Percentiles rank a stretch among this genome's conserved stretches.
phyloP scores from a whole-genome alignment of 192 early-diverging fungal species.

The Geranomyces michiganensis region DNA sequence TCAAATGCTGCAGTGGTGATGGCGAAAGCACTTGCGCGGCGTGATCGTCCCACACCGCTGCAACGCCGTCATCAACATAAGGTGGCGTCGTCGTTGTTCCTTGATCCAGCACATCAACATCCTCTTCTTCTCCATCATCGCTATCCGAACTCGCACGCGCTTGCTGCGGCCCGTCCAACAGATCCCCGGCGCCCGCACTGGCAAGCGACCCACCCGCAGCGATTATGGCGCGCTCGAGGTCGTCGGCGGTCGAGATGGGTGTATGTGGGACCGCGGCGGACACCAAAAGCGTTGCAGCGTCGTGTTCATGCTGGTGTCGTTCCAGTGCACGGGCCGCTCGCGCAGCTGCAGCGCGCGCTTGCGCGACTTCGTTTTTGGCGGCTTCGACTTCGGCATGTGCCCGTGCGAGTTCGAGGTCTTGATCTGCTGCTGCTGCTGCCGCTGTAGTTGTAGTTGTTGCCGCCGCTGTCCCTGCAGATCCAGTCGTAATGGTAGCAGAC shows the following conservation, averaged over 20 bases:
- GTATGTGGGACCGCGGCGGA: not conserved
- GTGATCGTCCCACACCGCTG: slow-evolving; percentile 1
- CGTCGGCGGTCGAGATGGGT: not conserved
- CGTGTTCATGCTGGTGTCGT: slow-evolving; percentile 2
- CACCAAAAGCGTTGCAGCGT: not conserved
- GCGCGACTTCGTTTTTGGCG: slow-evolving; percentile 10
- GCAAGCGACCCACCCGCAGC: not conserved
- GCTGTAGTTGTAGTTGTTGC: too few species aligned
- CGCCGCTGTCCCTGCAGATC: too few species aligned
- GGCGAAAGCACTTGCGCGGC: not conserved
- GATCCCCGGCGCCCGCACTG: slow-evolving; percentile 28
- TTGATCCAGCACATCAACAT: not conserved
- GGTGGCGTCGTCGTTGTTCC: not conserved
- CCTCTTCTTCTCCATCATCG: not conserved
- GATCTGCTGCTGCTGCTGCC: not conserved
- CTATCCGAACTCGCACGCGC: not conserved
- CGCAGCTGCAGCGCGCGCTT: slow-evolving; percentile 26
- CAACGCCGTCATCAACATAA: not conserved
- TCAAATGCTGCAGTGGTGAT: not conserved
- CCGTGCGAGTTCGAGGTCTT: slow-evolving; percentile 14
- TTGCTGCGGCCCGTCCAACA: slow-evolving; percentile 11
- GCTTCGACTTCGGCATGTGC: slow-evolving; percentile 29
- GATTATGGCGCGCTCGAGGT: slow-evolving; percentile 8
- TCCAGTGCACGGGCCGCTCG: slow-evolving; percentile 15
- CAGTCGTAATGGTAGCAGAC: too few species aligned